These are phyloP conservation scores for Cicer cuneatum DNA, from an alignment of 306 rosid species.

Conservation along the genomic window DNA sequence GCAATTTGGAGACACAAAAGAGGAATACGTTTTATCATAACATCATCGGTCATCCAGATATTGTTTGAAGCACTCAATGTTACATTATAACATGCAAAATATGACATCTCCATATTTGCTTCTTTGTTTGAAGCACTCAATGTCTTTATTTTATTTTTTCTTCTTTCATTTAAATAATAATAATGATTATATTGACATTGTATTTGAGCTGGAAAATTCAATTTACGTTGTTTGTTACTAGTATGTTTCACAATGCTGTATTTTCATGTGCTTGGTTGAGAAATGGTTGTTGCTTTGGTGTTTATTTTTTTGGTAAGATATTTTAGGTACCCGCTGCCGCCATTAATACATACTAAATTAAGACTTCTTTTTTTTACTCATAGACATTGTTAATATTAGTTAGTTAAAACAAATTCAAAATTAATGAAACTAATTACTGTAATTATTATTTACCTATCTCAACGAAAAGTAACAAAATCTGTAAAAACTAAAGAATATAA, in stretches of 20 bases:
- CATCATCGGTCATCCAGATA: slow-evolving; percentile 32
- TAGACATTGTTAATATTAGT: background rate
- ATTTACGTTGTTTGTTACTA: background rate
- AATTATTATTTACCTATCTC: background rate
- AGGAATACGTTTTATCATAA: slow-evolving; percentile 2
- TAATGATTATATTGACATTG: background rate
- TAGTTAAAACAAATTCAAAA: background rate
- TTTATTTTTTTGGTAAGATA: background rate
- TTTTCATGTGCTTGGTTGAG: background rate
- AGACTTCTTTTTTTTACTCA: background rate
- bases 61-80: background rate
- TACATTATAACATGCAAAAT: slow-evolving; percentile 19
- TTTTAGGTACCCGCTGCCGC: background rate
- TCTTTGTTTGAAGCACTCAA: background rate
- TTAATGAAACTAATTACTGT: background rate
- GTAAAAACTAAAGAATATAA: no score
- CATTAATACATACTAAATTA: background rate
- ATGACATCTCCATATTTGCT: background rate
- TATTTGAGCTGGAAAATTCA: slow-evolving; percentile 4
- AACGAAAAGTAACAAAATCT: no score
- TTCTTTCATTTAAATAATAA: background rate
- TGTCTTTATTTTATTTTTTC: background rate
- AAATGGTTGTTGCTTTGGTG: background rate
- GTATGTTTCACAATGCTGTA: background rate
- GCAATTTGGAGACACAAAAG: slow-evolving; percentile 42